These are phyloP conservation scores for Verticillium nonalfalfae DNA, from an alignment of 2,329 filamentous ascomycete genomes.

Conservation along the genomic window DNA sequence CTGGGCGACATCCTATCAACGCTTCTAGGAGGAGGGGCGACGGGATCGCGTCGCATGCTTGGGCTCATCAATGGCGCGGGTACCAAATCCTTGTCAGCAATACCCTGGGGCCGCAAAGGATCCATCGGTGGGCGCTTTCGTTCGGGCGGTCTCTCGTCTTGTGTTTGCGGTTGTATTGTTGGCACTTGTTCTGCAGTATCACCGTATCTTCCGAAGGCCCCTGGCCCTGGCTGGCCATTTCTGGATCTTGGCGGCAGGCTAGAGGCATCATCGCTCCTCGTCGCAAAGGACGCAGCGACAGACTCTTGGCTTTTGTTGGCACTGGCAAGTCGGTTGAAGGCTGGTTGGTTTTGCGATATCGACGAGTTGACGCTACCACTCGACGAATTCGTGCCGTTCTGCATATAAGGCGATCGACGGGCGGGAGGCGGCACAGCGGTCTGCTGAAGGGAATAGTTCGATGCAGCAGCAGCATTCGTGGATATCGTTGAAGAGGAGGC, in stretches of 20 bases:
- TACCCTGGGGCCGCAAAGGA: conserved; percentile 41
- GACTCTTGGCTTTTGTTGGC: conserved; percentile 55
- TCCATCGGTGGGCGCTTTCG: conserved; percentile 63
- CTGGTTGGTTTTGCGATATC: conserved; percentile 31
- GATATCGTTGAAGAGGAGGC: conserved; percentile 1
- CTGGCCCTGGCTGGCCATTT: conserved; percentile 37
- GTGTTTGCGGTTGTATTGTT: conserved; percentile 17
- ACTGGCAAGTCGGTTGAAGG: conserved; percentile 39
- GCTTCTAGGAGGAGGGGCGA: conserved; percentile 44
- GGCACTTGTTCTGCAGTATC: conserved; percentile 14
- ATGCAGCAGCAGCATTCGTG: not conserved
- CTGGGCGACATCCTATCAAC: conserved; percentile 39
- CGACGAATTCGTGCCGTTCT: conserved; percentile 36
- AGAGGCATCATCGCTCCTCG: conserved; percentile 43
- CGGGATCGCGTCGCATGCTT: conserved; percentile 34
- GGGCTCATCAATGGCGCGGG: conserved; percentile 53
- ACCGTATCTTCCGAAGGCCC: conserved; percentile 29
- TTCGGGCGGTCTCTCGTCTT: conserved; percentile 50
- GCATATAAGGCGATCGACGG: conserved; percentile 12
- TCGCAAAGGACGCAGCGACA: conserved; percentile 37
- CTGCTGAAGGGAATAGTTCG: conserved; percentile 20
- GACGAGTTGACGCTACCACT: conserved; percentile 45
- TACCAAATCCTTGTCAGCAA: conserved; percentile 45
- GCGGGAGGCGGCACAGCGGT: conserved; percentile 8
- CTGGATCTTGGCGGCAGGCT: conserved; percentile 47